Conservation (phyloP, 352 stramenopile genomes). For the Phytophthora quininea region DNA sequence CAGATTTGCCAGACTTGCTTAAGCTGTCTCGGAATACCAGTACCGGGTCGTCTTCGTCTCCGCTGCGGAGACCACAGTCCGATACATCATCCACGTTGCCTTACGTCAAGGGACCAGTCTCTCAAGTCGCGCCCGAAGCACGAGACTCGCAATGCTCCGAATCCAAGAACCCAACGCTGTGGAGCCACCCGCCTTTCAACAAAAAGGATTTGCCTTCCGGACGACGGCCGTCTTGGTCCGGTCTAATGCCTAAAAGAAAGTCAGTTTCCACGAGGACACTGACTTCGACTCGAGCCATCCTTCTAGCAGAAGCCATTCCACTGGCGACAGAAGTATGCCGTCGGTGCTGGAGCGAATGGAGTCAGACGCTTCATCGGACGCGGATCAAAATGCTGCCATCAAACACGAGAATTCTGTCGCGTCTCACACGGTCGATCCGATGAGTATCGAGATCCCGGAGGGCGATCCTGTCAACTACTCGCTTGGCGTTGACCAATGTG, state of each 20-base stretch:
- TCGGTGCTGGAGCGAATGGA: slow-evolving; percentile 36
- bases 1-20: slow-evolving; percentile 36
- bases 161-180: slow-evolving; percentile 49
- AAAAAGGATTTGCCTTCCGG: slow-evolving; percentile 25
- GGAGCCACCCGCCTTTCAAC: slow-evolving; percentile 62
- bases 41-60: slow-evolving; percentile 15
- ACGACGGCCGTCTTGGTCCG: slow-evolving; percentile 16
- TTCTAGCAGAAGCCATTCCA: slow-evolving; percentile 17
- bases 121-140: not conserved
- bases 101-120: slow-evolving; percentile 29
- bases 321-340: slow-evolving; percentile 24
- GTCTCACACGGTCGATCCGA: slow-evolving; percentile 25
- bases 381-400: not conserved
- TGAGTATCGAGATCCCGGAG: slow-evolving; percentile 66
- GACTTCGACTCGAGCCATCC: slow-evolving; percentile 15
- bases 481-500: slow-evolving; percentile 75
- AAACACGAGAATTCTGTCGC: not conserved
- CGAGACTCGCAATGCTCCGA: slow-evolving; percentile 28
- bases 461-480: slow-evolving; percentile 79
- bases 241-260: slow-evolving; percentile 31
- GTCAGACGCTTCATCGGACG: slow-evolving; percentile 24
- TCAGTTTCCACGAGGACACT: slow-evolving; percentile 36
- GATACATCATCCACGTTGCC: slow-evolving; percentile 45
- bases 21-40: slow-evolving; percentile 33
- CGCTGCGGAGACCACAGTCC: slow-evolving; percentile 9